phyloP scores from a whole-genome alignment of 2,329 filamentous ascomycete species.

The Fusarium haematococcum region DNA sequence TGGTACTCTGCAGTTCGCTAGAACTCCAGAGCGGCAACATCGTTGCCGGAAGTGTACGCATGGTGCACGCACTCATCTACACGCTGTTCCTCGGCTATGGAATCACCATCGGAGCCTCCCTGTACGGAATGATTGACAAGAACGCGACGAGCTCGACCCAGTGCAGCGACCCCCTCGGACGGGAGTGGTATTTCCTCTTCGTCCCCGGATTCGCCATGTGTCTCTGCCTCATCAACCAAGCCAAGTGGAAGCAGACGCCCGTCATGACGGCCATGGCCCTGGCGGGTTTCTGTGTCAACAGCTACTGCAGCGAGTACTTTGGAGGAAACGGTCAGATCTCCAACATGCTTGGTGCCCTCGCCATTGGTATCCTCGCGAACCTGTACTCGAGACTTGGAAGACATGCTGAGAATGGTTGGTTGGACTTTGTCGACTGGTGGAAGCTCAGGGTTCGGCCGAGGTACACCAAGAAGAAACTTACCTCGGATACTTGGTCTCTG shows the following conservation, averaged over 20 bases:
- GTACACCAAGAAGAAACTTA: conserved; percentile 46
- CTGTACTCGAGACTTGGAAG: conserved; percentile 78
- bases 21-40: conserved; percentile 79
- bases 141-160: conserved; percentile 61
- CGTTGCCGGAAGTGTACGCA: conserved; percentile 78
- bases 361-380: conserved; percentile 82
- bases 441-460: conserved; percentile 57
- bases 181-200: conserved; percentile 73
- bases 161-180: conserved; percentile 59
- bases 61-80: conserved; percentile 82
- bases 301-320: conserved; percentile 76
- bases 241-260: conserved; percentile 81
- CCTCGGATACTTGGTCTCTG: conserved; percentile 47
- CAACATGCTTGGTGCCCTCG: conserved; percentile 81
- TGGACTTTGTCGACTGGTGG: conserved; percentile 64
- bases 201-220: conserved; percentile 81
- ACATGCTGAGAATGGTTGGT: conserved; percentile 65
- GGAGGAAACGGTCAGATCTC: conserved; percentile 78
- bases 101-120: conserved; percentile 75
- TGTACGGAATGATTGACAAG: conserved; percentile 73
- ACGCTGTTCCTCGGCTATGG: conserved; percentile 80
- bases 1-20: conserved; percentile 61
- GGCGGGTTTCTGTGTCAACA: conserved; percentile 80
- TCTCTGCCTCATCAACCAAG: conserved; percentile 83
- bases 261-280: conserved; percentile 81